Base-by-base conservation (phyloP, 1,139 yeast species). In the Blastobotrys ciferrii region DNA sequence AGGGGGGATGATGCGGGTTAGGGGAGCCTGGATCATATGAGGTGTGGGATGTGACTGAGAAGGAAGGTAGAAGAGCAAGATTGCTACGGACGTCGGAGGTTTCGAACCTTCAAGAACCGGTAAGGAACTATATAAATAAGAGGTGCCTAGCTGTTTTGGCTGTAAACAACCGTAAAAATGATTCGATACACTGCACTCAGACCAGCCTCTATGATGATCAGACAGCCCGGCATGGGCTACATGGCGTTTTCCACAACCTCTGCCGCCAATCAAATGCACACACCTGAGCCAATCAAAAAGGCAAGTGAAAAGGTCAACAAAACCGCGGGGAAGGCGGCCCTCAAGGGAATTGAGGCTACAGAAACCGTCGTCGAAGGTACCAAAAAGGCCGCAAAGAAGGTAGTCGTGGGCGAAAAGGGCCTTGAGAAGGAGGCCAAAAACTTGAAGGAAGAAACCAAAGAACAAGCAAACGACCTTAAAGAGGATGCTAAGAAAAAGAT, bases 261-360 rank as follows among this genome's bases (percentile, higher is more conserved):
- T n/a, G n/a, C n/a, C n/a, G 12, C 43, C 4, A 32, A 19, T 14
- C 32, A 28, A 13, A 32, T 12, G 13, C 19, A 44, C 13, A 25
- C 33, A 11, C 39, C 44, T 13, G 47, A 51, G 11, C 40, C 50
- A 13, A 47, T 52, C 32, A 51, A 52, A 33, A 43, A 53, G 41
- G 55, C 47, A 12, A 54, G 53, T 4, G 53, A 54, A 13, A 43
- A 44, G 35, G 52, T 46, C 23, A 55, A 55, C 45, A 48, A 47
- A 14, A 42, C 39, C 12, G 54, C 55, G n/a, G 55, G 55, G 15
- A 47, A 53, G 13, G 58, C 53, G 25, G 52, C 54, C 6, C 46
- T 48, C 11, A 53, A 53, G 23, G 57, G 55, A 13, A 30, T 55
- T 9, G 55, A 56, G 37, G 41, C 46, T 4, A 56, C 56, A 18